Percentiles rank a stretch among this genome's conserved stretches.
phyloP scores from a whole-genome alignment of 176 grass and related monocot genomes.

The Eleusine coracana region DNA sequence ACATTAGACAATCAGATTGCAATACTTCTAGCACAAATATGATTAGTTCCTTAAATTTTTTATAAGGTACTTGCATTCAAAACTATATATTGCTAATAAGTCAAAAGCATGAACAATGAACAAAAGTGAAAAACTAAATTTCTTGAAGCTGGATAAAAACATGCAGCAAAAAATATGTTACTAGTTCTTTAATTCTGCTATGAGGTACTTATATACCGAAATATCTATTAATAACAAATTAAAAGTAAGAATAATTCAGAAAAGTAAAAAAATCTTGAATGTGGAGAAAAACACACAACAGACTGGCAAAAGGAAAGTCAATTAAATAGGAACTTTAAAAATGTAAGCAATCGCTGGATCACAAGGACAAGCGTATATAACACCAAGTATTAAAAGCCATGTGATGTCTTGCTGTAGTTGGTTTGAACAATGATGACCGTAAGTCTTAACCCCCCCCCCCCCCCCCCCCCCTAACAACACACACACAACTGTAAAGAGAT shows the following conservation, averaged over 20 bases:
- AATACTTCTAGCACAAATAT: background rate
- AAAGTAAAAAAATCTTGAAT: no score
- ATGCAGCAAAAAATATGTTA: background rate
- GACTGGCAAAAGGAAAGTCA: background rate
- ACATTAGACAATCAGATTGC: slow-evolving; percentile 14
- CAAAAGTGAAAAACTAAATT: background rate
- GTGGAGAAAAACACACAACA: no score
- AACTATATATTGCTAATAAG: background rate
- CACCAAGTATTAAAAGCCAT: background rate
- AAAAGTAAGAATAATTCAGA: no score
- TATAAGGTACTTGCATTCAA: background rate
- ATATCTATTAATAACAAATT: no score
- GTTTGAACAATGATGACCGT: background rate
- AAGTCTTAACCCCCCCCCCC: background rate
- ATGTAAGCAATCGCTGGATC: background rate
- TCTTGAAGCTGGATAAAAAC: no score
- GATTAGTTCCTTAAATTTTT: background rate
- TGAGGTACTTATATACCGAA: no score
- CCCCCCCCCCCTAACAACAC: background rate
- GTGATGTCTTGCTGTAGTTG: background rate
- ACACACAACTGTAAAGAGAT: no score
- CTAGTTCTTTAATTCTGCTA: no score
- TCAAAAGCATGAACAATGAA: background rate
- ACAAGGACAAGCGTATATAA: background rate
- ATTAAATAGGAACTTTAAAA: background rate